phyloP scores from a whole-genome alignment of 768 basidiomycete genomes.

The Rhodotorula kratochvilovae region DNA sequence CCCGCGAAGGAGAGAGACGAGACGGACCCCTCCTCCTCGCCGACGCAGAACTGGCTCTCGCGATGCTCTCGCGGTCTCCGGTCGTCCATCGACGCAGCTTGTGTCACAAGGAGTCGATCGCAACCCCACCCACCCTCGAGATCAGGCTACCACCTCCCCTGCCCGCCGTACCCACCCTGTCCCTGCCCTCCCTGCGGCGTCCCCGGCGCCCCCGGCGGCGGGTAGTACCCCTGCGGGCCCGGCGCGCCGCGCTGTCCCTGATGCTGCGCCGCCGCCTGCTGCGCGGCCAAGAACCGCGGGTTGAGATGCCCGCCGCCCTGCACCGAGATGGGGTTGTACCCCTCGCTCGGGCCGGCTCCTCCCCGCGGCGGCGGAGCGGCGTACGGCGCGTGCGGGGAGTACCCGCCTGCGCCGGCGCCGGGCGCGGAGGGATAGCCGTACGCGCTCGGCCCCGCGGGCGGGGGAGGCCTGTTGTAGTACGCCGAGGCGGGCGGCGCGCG shows the following conservation, averaged over 20 bases:
- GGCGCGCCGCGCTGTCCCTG: background rate
- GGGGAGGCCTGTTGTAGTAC: background rate
- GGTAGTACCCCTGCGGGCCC: background rate
- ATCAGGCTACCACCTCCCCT: slow-evolving; percentile 7
- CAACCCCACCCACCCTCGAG: too few relatives aligned
- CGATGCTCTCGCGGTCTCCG: too few relatives aligned
- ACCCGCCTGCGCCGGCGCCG: background rate
- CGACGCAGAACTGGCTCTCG: too few relatives aligned
- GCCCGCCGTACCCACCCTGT: background rate
- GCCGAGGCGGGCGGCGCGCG: background rate
- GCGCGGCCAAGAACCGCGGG: slow-evolving; percentile 33
- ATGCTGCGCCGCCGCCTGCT: slow-evolving; percentile 5
- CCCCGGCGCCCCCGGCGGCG: background rate
- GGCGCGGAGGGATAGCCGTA: background rate
- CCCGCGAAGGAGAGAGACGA: too few relatives aligned
- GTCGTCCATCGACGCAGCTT: too few relatives aligned
- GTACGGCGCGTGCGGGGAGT: slow-evolving; percentile 11
- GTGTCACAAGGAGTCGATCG: too few relatives aligned
- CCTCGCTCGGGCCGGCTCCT: background rate
- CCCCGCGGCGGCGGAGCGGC: background rate
- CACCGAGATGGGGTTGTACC: slow-evolving; percentile 11
- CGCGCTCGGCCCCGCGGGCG: background rate
- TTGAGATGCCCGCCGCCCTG: slow-evolving; percentile 28
- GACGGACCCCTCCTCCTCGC: too few relatives aligned
- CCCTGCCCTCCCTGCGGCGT: background rate